Evolutionary conservation across 1,139 yeast genomes (phyloP).

Genomic region (Sugiyamaella sp.): DNA sequence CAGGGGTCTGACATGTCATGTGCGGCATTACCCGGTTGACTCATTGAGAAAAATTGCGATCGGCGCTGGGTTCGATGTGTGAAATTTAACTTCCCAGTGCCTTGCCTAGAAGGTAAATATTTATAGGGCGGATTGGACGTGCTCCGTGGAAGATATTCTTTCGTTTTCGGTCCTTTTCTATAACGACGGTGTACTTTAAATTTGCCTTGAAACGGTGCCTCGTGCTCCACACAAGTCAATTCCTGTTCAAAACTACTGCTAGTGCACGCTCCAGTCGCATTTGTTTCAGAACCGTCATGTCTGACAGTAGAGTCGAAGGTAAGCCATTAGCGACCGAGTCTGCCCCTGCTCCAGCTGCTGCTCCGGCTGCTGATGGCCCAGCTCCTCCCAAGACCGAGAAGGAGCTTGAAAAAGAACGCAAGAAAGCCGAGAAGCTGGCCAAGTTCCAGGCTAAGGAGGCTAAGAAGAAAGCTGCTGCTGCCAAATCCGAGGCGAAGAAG

Average conservation of each 20-base stretch:
- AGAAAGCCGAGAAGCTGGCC: constrained; percentile 96
- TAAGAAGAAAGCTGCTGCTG: constrained; percentile 56
- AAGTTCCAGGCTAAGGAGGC: constrained; percentile 93
- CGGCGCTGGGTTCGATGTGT: not conserved
- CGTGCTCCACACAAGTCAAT: constrained; percentile 13
- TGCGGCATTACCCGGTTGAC: constrained; percentile 20
- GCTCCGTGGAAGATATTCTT: not conserved
- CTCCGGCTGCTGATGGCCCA: constrained; percentile 19
- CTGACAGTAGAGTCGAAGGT: constrained; percentile 20
- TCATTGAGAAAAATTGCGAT: constrained; percentile 18
- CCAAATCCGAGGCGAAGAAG: constrained; percentile 48
- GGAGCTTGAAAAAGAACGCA: constrained; percentile 82
- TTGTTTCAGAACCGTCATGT: constrained; percentile 26
- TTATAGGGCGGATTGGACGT: not conserved
- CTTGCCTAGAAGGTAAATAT: not conserved
- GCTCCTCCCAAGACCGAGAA: constrained; percentile 45
- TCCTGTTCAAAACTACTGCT: not conserved
- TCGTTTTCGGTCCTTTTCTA: constrained; percentile 1
- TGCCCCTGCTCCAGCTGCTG: constrained; percentile 19
- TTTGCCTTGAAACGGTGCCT: constrained; percentile 17
- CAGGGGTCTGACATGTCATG: not conserved
- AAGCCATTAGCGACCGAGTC: not conserved
- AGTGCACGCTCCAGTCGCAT: constrained; percentile 2
- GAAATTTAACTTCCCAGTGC: no score
- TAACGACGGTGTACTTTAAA: constrained; percentile 12